phyloP scores from a whole-genome alignment of 345 rosid genomes.

The Abelmoschus esculentus region DNA sequence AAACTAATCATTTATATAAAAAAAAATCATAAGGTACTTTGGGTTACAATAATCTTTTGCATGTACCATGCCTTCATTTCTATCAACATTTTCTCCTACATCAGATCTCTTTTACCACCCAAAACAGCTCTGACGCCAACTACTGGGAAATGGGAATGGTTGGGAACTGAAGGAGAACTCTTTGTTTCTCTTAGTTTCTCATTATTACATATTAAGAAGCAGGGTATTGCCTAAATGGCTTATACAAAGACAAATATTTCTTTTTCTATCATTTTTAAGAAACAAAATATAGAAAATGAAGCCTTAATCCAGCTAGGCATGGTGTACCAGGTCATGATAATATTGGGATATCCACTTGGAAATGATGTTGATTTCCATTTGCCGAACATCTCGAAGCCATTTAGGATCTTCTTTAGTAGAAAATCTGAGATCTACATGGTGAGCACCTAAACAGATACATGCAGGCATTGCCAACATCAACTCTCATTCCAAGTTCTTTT shows the following conservation, averaged over 20 bases:
- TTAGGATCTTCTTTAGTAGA: constrained; percentile 42
- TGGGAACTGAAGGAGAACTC: background rate
- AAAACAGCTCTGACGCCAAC: too few relatives aligned
- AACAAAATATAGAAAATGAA: background rate
- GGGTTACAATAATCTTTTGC: too few relatives aligned
- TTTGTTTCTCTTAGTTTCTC: background rate
- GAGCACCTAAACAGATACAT: constrained; percentile 37
- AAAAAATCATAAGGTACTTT: too few relatives aligned
- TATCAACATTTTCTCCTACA: too few relatives aligned
- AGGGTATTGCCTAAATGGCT: background rate
- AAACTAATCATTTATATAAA: too few relatives aligned
- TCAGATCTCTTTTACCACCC: too few relatives aligned
- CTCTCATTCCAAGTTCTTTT: background rate
- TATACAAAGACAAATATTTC: background rate
- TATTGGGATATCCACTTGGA: constrained; percentile 39
- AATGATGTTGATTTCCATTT: constrained; percentile 33
- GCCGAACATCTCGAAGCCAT: constrained; percentile 48
- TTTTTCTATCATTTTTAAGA: background rate
- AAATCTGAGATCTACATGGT: constrained; percentile 59
- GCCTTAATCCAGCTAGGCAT: background rate
- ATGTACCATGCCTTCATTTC: too few relatives aligned
- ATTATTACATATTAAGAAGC: background rate
- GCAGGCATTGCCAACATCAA: background rate
- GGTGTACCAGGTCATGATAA: constrained; percentile 25
- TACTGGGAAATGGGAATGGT: too few relatives aligned